Evolutionary conservation across 1,284 basidiomycete species (phyloP), one percentile per base, ranked within the genome.

Genomic region (Melampsora americana): DNA sequence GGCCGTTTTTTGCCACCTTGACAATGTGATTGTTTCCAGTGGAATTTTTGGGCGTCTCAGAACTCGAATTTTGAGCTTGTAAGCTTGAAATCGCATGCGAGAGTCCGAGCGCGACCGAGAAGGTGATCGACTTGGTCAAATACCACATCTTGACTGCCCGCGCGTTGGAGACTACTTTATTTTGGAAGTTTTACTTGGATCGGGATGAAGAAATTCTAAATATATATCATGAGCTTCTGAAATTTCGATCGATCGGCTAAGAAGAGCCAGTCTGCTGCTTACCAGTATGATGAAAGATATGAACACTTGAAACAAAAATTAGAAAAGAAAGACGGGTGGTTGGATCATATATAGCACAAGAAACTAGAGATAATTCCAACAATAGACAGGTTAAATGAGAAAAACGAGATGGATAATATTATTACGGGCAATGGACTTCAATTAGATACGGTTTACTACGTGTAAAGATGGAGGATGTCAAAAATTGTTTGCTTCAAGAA

Each of bases 1-100:
- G 44, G 23, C 72, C 72, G 16, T 35, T 26, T 30, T 75, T 75
- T 23, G 35, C 72, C 1, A 75, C 72, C 26, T 20, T 62, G 2
- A 75, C 72, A 39, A 59, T 62, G 26, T 75, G 72, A 28, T 62
- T 20, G 32, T 20, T 28, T 56, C 53, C 53, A n/a, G 53, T n/a
- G n/a, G 53, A 23, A 12, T n/a, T 5, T 56, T 6, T 16, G 12
- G 20, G 20, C 20, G n/a, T 28, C 6, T 28, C 53, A 7, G 53
- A 56, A n/a, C 5, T 56, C 26, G 26, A 23, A 28, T 56, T 28
- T 12, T 42, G 39, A n/a, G 53, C 53, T 56, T 56, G 53, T 56
- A 56, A 56, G 53, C n/a, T 56, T 56, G 20, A n/a, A 3, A 56
- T 56, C 53, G 26, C 20, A 56, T 56, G 53, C 53, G 26, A 56